Base-by-base conservation (phyloP, 2,329 filamentous ascomycete species). In the Pestalotiopsis sp. region DNA sequence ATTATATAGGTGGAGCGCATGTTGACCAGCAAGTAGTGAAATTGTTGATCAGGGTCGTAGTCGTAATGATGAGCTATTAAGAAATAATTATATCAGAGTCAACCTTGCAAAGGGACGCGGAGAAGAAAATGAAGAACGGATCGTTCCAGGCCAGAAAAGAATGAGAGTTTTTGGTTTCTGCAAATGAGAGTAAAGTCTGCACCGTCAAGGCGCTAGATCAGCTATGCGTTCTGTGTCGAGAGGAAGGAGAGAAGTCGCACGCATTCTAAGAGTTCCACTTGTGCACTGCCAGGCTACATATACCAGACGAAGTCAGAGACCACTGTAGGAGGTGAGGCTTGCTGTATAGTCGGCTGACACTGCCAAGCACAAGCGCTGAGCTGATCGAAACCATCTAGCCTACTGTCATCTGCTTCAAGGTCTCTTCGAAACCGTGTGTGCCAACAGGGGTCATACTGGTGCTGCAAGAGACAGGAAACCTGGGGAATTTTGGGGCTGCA, bases 131-230 rank as follows among this genome's bases (percentile, higher is more conserved):
- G n/a, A 4, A 20, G 20, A 20, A 13, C 14, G 17, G 1, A 20
- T n/a, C 3, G 13, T 14, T 12, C 12, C 36, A 6, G 12, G 27
- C 3, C 14, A 61, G 45, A 27, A 59, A 27, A 39, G 60, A 62
- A 38, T 36, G 60, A 62, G 60, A 36, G 6, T 39, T 12, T 17
- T 23, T 41, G 3, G 49, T 66, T 20, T 23, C n/a, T 20, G 25
- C 23, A 57, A 66, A 58, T 56, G 63, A 66, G 63, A 66, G 63
- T 66, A 38, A 36, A 52, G 45, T 52, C 45, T 27, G 63, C 63
- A 57, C 63, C 63, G 27, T 66, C 63, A 66, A 66, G 63, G 63
- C 31, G 63, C 52, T 56, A 58, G 41, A 57, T 49, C 20, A 66
- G 39, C 31, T 36, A 36, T 36, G 31, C 31, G 41, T n/a, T 66